phyloP scores from a whole-genome alignment of 257 asterid genomes.

The Solanum sejunctum region DNA sequence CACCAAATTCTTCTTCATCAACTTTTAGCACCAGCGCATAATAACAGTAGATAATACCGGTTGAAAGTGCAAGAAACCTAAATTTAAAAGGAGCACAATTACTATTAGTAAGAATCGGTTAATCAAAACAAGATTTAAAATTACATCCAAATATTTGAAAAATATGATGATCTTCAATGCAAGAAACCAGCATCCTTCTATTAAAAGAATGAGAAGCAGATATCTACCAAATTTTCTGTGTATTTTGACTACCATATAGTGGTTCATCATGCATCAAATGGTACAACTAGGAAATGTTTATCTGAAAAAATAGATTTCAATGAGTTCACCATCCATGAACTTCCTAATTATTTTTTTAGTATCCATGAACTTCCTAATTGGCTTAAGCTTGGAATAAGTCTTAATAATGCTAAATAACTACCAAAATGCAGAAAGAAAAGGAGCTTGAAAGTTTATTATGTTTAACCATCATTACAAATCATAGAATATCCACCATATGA shows the following conservation, averaged over 20 bases:
- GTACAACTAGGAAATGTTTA: background rate
- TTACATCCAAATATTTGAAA: background rate
- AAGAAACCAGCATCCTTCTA: background rate
- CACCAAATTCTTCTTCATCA: constrained; percentile 96
- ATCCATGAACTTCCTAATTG: background rate
- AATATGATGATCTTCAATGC: background rate
- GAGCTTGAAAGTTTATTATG: background rate
- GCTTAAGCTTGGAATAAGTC: background rate
- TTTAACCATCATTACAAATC: background rate
- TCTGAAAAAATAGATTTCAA: background rate
- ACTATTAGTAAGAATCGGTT: background rate
- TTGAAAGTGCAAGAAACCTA: constrained; percentile 63
- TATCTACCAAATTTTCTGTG: background rate
- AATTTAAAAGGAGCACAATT: background rate
- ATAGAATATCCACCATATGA: background rate
- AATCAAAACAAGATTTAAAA: background rate
- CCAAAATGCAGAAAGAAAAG: background rate
- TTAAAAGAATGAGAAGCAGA: background rate
- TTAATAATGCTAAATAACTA: background rate
- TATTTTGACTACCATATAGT: background rate
- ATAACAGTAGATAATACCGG: constrained; percentile 74
- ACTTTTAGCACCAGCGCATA: constrained; percentile 60
- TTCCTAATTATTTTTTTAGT: background rate
- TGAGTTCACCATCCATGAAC: background rate
- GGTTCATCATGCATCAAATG: background rate